These are phyloP conservation scores for Pichia thaimueangensis DNA, from an alignment of 805 yeast genomes.

Conservation along the genomic window DNA sequence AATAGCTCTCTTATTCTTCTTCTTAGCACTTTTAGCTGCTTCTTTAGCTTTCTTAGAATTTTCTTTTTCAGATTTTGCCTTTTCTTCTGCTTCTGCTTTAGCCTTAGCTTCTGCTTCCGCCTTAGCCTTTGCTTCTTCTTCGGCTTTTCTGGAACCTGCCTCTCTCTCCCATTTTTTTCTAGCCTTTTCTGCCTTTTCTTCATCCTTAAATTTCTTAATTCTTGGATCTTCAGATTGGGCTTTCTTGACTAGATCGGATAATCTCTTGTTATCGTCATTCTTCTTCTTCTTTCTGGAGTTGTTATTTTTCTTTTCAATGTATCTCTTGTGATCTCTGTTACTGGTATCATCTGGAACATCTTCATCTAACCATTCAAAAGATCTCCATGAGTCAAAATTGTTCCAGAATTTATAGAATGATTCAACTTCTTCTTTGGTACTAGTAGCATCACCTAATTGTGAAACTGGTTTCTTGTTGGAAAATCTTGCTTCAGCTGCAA, in stretches of 20 bases:
- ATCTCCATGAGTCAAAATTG: constrained; percentile 95
- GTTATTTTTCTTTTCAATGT: constrained; percentile 94
- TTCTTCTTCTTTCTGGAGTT: constrained; percentile 95
- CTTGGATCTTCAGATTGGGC: constrained; percentile 92
- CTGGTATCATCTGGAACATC: constrained; percentile 99
- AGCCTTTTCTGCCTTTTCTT: constrained; percentile 91
- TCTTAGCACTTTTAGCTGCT: constrained; percentile 94
- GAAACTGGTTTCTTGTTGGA: constrained; percentile 91
- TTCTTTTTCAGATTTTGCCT: constrained; percentile 52
- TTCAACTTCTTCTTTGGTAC: constrained; percentile 77
- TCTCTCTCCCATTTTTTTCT: constrained; percentile 95
- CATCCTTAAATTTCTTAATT: constrained; percentile 86
- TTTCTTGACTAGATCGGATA: constrained; percentile 79
- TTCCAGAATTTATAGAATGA: constrained; percentile 88
- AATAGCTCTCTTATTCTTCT: constrained; percentile 60
- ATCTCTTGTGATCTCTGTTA: constrained; percentile 98
- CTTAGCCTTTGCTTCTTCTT: constrained; percentile 81
- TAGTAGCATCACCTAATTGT: constrained; percentile 56
- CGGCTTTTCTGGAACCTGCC: constrained; percentile 95
- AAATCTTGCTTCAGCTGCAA: constrained; percentile 85
- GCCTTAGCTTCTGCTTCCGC: constrained; percentile 85
- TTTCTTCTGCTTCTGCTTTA: constrained; percentile 69
- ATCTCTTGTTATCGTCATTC: constrained; percentile 92
- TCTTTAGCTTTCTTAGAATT: constrained; percentile 80
- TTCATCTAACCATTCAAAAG: constrained; percentile 96